These are phyloP conservation scores for Populus hybrid DNA, from an alignment of 441 rosid species.

Conservation along the genomic window DNA sequence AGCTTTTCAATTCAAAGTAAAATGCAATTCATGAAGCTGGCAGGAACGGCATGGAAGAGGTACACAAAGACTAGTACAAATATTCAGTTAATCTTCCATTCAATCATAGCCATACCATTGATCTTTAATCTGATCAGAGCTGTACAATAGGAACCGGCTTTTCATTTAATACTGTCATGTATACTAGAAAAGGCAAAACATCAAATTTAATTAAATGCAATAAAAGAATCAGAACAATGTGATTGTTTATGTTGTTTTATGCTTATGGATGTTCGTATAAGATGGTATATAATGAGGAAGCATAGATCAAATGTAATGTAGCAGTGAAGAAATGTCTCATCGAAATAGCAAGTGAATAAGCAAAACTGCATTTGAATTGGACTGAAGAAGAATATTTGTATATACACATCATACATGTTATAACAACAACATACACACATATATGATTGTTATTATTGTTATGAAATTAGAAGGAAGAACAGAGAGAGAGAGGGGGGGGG, in stretches of 20 bases:
- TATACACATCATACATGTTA: neutral
- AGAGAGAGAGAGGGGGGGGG: neutral
- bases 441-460: too few species aligned
- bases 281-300: neutral
- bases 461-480: neutral
- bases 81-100: neutral
- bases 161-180: neutral
- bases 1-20: neutral
- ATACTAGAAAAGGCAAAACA: neutral
- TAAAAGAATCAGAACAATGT: neutral
- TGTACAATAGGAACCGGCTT: neutral
- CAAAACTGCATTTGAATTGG: neutral
- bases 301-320: neutral
- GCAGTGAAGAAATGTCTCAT: neutral
- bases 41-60: neutral
- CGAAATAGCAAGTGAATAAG: neutral
- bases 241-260: neutral
- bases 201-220: neutral
- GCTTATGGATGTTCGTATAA: neutral
- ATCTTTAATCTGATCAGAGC: neutral
- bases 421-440: neutral
- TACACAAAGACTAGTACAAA: neutral
- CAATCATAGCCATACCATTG: neutral
- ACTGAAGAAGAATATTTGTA: neutral
- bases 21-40: neutral